A percentile compares a stretch with the other conserved stretches of the same genome.
These are phyloP conservation scores for Coemansia sp. DNA, from an alignment of 192 early-diverging fungal genomes.

Conservation along the genomic window DNA sequence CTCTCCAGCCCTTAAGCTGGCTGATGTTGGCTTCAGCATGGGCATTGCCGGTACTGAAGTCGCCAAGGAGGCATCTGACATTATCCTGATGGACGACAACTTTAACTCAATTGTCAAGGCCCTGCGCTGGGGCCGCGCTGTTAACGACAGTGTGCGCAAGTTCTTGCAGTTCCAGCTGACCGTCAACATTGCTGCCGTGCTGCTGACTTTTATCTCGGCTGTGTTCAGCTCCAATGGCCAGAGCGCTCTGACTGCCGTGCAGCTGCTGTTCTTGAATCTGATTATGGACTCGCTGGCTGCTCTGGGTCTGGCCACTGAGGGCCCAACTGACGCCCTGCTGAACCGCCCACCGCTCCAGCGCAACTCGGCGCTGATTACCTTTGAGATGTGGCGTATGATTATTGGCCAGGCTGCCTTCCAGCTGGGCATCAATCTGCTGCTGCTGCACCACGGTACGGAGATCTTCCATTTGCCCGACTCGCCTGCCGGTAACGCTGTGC, in stretches of 20 bases:
- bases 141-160: slow-evolving; percentile 84
- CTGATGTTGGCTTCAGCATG: slow-evolving; percentile 94
- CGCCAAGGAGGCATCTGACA: slow-evolving; percentile 80
- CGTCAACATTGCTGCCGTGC: slow-evolving; percentile 77
- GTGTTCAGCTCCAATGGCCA: slow-evolving; percentile 64
- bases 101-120: slow-evolving; percentile 81
- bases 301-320: slow-evolving; percentile 89
- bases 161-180: slow-evolving; percentile 86
- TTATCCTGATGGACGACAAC: slow-evolving; percentile 88
- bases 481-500: slow-evolving; percentile 39
- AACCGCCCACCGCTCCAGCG: slow-evolving; percentile 73
- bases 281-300: slow-evolving; percentile 95
- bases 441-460: slow-evolving; percentile 58
- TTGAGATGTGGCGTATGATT: slow-evolving; percentile 92
- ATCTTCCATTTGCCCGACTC: slow-evolving; percentile 60
- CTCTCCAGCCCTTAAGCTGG: slow-evolving; percentile 81
- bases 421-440: slow-evolving; percentile 68
- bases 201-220: slow-evolving; percentile 68
- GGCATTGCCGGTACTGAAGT: slow-evolving; percentile 87
- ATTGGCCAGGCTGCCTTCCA: slow-evolving; percentile 89
- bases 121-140: slow-evolving; percentile 77
- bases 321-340: slow-evolving; percentile 81
- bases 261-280: slow-evolving; percentile 93
- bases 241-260: slow-evolving; percentile 83
- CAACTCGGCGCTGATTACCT: slow-evolving; percentile 78